phyloP scores from a whole-genome alignment of 441 rosid species.

The Erysimum pusillum region DNA sequence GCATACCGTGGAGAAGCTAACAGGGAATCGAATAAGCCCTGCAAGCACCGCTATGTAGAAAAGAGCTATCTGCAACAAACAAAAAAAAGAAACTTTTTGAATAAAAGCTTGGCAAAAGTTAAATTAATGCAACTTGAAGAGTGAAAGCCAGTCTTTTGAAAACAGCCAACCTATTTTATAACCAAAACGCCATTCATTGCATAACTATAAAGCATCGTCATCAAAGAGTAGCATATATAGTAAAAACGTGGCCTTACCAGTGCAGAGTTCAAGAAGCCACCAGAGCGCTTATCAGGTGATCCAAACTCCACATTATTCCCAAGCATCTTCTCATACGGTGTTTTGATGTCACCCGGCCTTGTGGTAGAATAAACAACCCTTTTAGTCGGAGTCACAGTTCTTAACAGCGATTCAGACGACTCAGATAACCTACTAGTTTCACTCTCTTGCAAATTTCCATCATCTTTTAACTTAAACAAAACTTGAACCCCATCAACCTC shows the following conservation, averaged over 20 bases:
- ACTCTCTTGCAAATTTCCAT: slow-evolving; percentile 53
- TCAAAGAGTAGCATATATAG: too few species aligned
- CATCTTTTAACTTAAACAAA: slow-evolving; percentile 81
- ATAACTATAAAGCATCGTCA: too few species aligned
- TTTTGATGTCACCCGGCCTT: slow-evolving; percentile 81
- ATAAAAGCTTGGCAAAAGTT: too few species aligned
- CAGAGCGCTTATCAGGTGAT: slow-evolving; percentile 88
- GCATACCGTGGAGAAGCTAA: slow-evolving; percentile 82
- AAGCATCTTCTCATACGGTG: slow-evolving; percentile 96
- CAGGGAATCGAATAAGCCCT: slow-evolving; percentile 83
- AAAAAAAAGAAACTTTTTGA: slow-evolving; percentile 1
- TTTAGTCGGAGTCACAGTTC: slow-evolving; percentile 71
- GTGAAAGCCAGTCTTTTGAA: too few species aligned
- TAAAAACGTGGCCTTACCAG: slow-evolving; percentile 86
- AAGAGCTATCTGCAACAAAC: slow-evolving; percentile 72
- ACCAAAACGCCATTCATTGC: too few species aligned
- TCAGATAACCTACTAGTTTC: slow-evolving; percentile 62
- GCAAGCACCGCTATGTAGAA: slow-evolving; percentile 86
- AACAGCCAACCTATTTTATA: too few species aligned
- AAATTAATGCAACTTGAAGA: too few species aligned
- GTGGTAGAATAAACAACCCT: slow-evolving; percentile 83
- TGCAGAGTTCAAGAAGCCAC: slow-evolving; percentile 86
- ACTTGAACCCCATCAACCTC: slow-evolving; percentile 93
- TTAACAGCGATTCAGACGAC: slow-evolving; percentile 68
- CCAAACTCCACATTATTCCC: slow-evolving; percentile 92